Evolutionary conservation across 2,329 filamentous ascomycete genomes (phyloP).

Genomic region (Colletotrichum trifolii): DNA sequence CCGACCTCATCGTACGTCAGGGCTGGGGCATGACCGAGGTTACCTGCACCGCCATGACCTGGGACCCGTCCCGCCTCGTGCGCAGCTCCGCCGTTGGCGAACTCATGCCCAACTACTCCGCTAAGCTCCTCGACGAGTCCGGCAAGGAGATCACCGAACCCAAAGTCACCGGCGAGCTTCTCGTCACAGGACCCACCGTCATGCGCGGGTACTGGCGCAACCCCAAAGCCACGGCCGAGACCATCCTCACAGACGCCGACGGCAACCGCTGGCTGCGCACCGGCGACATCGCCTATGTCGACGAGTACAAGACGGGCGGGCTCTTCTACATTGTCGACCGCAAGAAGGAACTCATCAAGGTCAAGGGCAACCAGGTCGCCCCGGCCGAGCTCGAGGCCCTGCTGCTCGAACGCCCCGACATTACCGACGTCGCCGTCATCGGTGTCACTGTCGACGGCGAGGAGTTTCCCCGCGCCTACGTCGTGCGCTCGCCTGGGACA

Average conservation of each 20-base stretch:
- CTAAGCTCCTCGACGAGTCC: constrained; percentile 71
- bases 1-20: constrained; percentile 61
- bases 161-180: constrained; percentile 75
- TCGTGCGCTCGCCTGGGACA: constrained; percentile 59
- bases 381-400: constrained; percentile 61
- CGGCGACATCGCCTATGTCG: constrained; percentile 77
- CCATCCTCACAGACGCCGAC: constrained; percentile 57
- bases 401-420: constrained; percentile 50
- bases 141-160: constrained; percentile 61
- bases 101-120: constrained; percentile 75
- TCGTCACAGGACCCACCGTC: constrained; percentile 77
- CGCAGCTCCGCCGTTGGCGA: constrained; percentile 69
- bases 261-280: constrained; percentile 77
- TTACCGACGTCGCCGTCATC: constrained; percentile 74
- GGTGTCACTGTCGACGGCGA: constrained; percentile 66
- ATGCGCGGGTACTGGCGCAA: constrained; percentile 84
- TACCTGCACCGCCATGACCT: constrained; percentile 77
- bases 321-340: constrained; percentile 76
- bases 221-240: constrained; percentile 72
- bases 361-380: constrained; percentile 69
- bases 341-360: constrained; percentile 74
- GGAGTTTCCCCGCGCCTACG: constrained; percentile 72
- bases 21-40: constrained; percentile 91
- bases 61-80: constrained; percentile 62
- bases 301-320: constrained; percentile 63